These are phyloP conservation scores for Pythium aquatile DNA, from an alignment of 352 stramenopile species.

Conservation along the genomic window DNA sequence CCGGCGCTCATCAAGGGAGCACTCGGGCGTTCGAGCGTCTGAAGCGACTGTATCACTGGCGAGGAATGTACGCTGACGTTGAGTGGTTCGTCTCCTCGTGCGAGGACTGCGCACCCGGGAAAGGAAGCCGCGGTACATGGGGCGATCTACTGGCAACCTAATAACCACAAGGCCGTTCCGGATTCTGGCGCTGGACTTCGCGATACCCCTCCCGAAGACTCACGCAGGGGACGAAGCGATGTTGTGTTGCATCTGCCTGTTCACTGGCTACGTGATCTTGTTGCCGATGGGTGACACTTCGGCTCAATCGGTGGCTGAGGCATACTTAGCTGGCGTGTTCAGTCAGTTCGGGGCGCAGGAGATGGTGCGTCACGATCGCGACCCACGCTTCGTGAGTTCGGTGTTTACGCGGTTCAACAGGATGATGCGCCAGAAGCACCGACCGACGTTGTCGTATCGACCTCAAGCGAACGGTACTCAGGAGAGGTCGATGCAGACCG, in stretches of 20 bases:
- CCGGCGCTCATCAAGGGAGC: slow-evolving; percentile 5
- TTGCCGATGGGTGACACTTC: too few species aligned
- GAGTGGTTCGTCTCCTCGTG: slow-evolving; percentile 7
- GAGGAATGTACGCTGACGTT: slow-evolving; percentile 6
- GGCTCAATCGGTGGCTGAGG: slow-evolving; percentile 27
- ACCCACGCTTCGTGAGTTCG: slow-evolving; percentile 17
- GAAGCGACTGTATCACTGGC: background rate
- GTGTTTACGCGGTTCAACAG: slow-evolving; percentile 25
- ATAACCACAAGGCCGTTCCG: slow-evolving; percentile 1
- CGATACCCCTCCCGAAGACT: background rate
- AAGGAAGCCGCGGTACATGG: slow-evolving; percentile 16
- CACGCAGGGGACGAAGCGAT: too few species aligned
- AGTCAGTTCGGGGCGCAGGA: slow-evolving; percentile 16
- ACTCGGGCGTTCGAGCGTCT: background rate
- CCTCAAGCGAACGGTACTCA: slow-evolving; percentile 22
- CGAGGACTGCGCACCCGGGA: slow-evolving; percentile 5
- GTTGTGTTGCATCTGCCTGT: too few species aligned
- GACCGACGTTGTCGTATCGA: slow-evolving; percentile 20
- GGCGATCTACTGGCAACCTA: slow-evolving; percentile 8
- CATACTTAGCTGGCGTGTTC: slow-evolving; percentile 24
- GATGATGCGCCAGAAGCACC: slow-evolving; percentile 13
- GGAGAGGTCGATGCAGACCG: slow-evolving; percentile 25
- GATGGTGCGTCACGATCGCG: slow-evolving; percentile 25
- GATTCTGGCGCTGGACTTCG: slow-evolving; percentile 14
- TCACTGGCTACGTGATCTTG: too few species aligned